These are phyloP conservation scores for Beauveria pseudobassiana DNA, from an alignment of 2,329 filamentous ascomycete species.

Conservation along the genomic window DNA sequence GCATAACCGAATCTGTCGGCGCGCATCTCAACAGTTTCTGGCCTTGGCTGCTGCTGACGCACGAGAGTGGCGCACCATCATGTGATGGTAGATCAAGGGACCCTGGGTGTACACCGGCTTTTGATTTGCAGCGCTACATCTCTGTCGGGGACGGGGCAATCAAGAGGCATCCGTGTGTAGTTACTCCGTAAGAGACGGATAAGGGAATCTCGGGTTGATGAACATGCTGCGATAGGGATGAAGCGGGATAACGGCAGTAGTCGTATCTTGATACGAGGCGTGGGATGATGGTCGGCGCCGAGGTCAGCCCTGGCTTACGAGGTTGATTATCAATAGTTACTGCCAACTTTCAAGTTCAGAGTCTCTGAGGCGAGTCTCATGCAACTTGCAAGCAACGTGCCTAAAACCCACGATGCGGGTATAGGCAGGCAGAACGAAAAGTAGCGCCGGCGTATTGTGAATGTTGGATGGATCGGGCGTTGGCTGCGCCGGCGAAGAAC, in stretches of 20 bases:
- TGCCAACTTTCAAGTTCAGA: no score
- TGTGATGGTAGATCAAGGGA: slow-evolving; percentile 7
- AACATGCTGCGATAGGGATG: background rate
- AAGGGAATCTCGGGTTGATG: background rate
- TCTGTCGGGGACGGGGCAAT: background rate
- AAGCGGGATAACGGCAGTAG: background rate
- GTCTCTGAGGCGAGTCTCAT: no score
- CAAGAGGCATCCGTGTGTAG: background rate
- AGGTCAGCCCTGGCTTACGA: no score
- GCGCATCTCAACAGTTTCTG: slow-evolving; percentile 4
- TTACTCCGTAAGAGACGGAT: background rate
- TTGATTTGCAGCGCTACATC: background rate
- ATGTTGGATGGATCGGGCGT: no score
- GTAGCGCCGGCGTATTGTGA: background rate
- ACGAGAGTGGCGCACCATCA: slow-evolving; percentile 13
- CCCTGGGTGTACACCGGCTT: background rate
- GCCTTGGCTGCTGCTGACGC: background rate
- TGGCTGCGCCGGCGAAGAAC: background rate
- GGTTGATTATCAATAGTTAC: no score
- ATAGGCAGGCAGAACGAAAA: background rate
- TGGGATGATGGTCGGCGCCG: background rate
- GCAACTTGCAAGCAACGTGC: no score
- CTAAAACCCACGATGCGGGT: background rate
- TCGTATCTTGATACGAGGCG: background rate
- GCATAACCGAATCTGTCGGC: background rate